Base-by-base conservation (phyloP, 208 protist genomes). In the Acanthamoeba lenticulata region DNA sequence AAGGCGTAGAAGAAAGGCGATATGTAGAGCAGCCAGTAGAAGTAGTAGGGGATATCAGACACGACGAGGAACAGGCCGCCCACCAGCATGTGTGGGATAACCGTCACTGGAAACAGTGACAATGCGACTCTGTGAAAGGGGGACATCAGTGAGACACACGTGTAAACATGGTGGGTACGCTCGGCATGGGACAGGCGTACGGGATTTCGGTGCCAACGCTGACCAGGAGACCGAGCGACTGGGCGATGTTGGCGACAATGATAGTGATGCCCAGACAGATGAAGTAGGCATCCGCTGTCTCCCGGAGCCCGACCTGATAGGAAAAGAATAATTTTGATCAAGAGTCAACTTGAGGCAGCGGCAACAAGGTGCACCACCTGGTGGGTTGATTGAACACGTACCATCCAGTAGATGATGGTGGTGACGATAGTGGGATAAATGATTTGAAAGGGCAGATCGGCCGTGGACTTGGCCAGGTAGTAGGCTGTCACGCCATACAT, bases 401-500 rank as follows among this genome's bases (percentile, higher is more conserved):
- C 79, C 94, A 95, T 94, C 85, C 79, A 95, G 93, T 94, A 96
- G 88, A 74, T 69, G 67, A 96, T 96, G 0, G 86, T 96, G 44
- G 47, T 52, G 60, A 94, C 95, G 21, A 96, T 93, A 36, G 52
- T n/a, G 0, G 95, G 94, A 47, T 77, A 60, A n/a, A 96, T 11
- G 29, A 96, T 13, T 11, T 94, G n/a, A 24, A 96, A 42, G 1
- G 95, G 95, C 5, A 55, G 13, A 7, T 96, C 95, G 2, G 90
- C 65, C 1, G 95, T 21, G 21, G 83, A 52, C 95, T 96, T 96
- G 55, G 69, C 95, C 29, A 95, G 29, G 62, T 95, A 96, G 86
- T 95, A 96, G 32, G 95, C 40, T 9, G 38, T 60, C 2, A 94
- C 24, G 21, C 92, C 6, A 52, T 95, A 96, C 29, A n/a, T 89